phyloP scores from a whole-genome alignment of 495 filamentous ascomycete species.

The Annulohypoxylon stygium region DNA sequence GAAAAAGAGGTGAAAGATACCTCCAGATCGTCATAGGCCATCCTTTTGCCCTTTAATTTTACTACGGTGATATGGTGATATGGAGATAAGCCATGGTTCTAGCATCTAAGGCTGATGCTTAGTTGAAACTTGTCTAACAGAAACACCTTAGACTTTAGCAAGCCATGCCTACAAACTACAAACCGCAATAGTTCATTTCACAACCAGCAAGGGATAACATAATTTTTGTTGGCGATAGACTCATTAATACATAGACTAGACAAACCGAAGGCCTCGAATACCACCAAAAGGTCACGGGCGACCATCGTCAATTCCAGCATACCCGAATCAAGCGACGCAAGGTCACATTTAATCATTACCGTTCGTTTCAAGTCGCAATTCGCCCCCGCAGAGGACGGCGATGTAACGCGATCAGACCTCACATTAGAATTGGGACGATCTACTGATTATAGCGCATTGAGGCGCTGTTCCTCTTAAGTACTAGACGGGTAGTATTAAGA shows the following conservation, averaged over 20 bases:
- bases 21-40: not conserved
- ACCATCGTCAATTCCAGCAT: constrained; percentile 15
- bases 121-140: constrained; percentile 3
- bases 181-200: not conserved
- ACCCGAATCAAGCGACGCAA: constrained; percentile 24
- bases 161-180: constrained; percentile 7
- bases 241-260: not conserved
- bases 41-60: not conserved
- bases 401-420: constrained; percentile 44
- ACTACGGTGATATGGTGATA: not conserved
- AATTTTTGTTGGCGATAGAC: not conserved
- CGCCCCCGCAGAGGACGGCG: constrained; percentile 28
- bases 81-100: constrained; percentile 6
- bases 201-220: not conserved
- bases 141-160: constrained; percentile 1
- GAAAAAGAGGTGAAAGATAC: not conserved
- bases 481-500: not conserved
- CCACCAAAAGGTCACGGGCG: not conserved
- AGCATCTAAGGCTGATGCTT: constrained; percentile 3
- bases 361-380: constrained; percentile 44
- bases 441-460: not conserved
- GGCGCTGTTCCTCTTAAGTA: not conserved
- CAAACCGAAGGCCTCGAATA: not conserved
- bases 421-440: constrained; percentile 23
- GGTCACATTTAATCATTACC: constrained; percentile 34